Conservation (phyloP, 2,329 filamentous ascomycete species). For the Ophiostoma ulmi region DNA sequence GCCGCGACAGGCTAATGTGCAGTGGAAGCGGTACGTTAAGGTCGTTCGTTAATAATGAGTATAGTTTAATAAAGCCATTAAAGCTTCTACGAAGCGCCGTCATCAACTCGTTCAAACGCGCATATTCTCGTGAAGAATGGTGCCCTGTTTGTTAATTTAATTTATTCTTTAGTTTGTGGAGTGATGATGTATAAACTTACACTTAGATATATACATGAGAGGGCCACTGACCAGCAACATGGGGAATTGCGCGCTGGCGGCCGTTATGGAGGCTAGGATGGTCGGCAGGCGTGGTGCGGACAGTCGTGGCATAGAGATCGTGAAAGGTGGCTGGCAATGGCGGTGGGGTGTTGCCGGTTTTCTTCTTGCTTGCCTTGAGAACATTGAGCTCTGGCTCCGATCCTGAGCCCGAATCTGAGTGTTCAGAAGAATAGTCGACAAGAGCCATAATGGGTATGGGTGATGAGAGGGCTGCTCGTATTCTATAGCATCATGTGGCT, state of each 20-base stretch:
- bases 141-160: slow-evolving; percentile 43
- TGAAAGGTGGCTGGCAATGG: slow-evolving; percentile 77
- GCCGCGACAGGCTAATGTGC: slow-evolving; percentile 84
- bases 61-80: slow-evolving; percentile 52
- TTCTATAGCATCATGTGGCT: background rate
- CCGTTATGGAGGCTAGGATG: slow-evolving; percentile 82
- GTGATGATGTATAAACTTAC: slow-evolving; percentile 47
- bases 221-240: slow-evolving; percentile 86
- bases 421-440: slow-evolving; percentile 39
- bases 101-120: background rate
- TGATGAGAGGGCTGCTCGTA: background rate
- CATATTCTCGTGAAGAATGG: slow-evolving; percentile 36
- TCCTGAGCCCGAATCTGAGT: slow-evolving; percentile 11
- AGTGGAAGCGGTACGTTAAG: slow-evolving; percentile 73
- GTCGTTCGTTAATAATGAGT: slow-evolving; percentile 69
- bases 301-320: slow-evolving; percentile 80
- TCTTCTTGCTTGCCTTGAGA: background rate
- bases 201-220: slow-evolving; percentile 90
- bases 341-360: slow-evolving; percentile 45
- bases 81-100: slow-evolving; percentile 20
- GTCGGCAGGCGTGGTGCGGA: slow-evolving; percentile 71
- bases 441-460: slow-evolving; percentile 27
- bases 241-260: slow-evolving; percentile 73
- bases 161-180: background rate
- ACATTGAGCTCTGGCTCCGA: background rate